Evolutionary conservation across 495 filamentous ascomycete species (phyloP).

Genomic region (Penicillium desertorum): DNA sequence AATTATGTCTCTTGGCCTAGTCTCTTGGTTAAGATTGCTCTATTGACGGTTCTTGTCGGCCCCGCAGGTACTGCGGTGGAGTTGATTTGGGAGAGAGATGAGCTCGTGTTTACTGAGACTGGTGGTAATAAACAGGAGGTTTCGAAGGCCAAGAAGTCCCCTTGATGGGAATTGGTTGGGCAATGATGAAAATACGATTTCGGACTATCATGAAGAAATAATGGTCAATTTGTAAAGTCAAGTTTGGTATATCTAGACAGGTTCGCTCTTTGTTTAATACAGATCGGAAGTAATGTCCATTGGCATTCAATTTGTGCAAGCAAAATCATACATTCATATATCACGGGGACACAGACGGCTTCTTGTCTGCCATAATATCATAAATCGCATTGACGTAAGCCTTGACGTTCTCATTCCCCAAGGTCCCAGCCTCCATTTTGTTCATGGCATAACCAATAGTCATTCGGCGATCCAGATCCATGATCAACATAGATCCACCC

Average conservation of each 20-base stretch:
- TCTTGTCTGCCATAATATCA: conserved; percentile 19
- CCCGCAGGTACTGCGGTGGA: conserved; percentile 51
- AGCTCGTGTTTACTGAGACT: conserved; percentile 41
- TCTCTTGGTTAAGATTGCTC: conserved; percentile 36
- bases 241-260: not conserved
- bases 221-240: not conserved
- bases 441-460: conserved; percentile 50
- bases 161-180: conserved; percentile 2
- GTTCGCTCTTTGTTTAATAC: not conserved
- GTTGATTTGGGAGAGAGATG: conserved; percentile 59
- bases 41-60: conserved; percentile 47
- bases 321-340: not conserved
- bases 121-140: conserved; percentile 23
- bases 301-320: not conserved
- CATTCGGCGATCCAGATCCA: conserved; percentile 42
- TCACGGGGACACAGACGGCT: not conserved
- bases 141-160: conserved; percentile 26
- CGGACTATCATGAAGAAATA: not conserved
- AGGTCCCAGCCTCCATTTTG: conserved; percentile 30
- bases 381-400: conserved; percentile 41
- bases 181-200: not conserved
- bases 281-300: too few relatives aligned
- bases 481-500: conserved; percentile 43
- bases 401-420: conserved; percentile 33
- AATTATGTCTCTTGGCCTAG: conserved; percentile 29